phyloP scores from a whole-genome alignment of 768 basidiomycete genomes.

The Pulveroboletus sp. region DNA sequence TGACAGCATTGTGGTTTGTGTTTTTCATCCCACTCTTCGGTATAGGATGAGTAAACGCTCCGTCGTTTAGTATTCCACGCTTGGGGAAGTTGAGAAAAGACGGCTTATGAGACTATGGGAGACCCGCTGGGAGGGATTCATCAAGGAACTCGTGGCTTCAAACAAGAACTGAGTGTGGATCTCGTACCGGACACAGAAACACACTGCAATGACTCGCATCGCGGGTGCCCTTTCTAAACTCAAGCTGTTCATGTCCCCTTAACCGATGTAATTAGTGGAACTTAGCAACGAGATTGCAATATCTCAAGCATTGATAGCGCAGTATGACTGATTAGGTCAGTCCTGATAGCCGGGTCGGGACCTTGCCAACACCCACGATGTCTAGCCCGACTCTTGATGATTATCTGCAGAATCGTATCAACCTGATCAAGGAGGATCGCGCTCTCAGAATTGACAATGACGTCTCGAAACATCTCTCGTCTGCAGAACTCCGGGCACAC shows the following conservation, averaged over 20 bases:
- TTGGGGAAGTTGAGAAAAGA: conserved; percentile 44
- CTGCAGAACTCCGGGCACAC: conserved; percentile 50
- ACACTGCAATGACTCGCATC: not conserved
- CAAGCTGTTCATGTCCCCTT: not conserved
- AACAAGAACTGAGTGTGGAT: not conserved
- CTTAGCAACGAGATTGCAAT: not conserved
- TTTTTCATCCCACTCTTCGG: not conserved
- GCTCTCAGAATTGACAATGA: conserved; percentile 44
- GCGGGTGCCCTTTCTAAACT: not conserved
- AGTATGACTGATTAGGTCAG: not conserved
- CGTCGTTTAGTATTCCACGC: conserved; percentile 45
- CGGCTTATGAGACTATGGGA: conserved; percentile 43
- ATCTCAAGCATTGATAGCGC: too few relatives aligned
- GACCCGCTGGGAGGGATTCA: conserved; percentile 42
- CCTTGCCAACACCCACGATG: conserved; percentile 3
- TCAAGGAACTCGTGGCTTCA: conserved; percentile 32
- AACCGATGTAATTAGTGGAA: not conserved
- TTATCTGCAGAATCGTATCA: conserved; percentile 16
- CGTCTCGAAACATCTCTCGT: conserved; percentile 25
- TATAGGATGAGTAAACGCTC: not conserved
- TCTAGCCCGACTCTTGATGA: conserved; percentile 1
- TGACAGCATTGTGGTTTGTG: conserved; percentile 56
- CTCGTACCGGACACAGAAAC: not conserved
- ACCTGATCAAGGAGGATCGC: conserved; percentile 40
- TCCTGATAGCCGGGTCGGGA: not conserved